A percentile compares a stretch with the other conserved stretches of the same genome.
Conservation (phyloP, 805 yeast genomes). For the Monosporozyma siamensis region DNA sequence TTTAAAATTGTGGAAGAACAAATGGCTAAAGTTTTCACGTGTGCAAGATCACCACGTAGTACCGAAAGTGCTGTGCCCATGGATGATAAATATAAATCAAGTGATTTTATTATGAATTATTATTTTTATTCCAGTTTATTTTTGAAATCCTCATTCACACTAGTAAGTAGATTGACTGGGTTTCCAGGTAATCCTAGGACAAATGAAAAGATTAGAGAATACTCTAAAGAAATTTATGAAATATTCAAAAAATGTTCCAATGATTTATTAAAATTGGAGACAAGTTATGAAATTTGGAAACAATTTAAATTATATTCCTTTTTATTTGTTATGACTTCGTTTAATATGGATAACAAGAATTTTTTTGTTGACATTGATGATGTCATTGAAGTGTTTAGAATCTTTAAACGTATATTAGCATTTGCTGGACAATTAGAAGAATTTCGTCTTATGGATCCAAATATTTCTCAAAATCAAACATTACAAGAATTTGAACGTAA, state of each 20-base stretch:
- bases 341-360: neutral
- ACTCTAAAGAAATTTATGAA: conserved; percentile 3
- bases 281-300: conserved; percentile 13
- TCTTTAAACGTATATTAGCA: conserved; percentile 10
- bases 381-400: conserved; percentile 8
- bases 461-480: conserved; percentile 2
- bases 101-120: conserved; percentile 6
- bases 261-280: conserved; percentile 8
- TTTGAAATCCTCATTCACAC: conserved; percentile 9
- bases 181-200: conserved; percentile 6
- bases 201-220: conserved; percentile 3
- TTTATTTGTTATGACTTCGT: conserved; percentile 9
- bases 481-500: conserved; percentile 5
- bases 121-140: conserved; percentile 9
- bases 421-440: conserved; percentile 1
- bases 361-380: conserved; percentile 8
- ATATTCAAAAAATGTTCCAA: conserved; percentile 5
- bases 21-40: neutral
- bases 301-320: conserved; percentile 9
- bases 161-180: conserved; percentile 11
- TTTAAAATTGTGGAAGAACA: neutral
- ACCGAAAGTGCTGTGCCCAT: neutral
- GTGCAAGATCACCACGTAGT: neutral
- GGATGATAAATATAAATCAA: conserved; percentile 8
- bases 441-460: neutral